Base-by-base conservation (phyloP, 2,329 filamentous ascomycete species). In the Rhynchosporium agropyri region DNA sequence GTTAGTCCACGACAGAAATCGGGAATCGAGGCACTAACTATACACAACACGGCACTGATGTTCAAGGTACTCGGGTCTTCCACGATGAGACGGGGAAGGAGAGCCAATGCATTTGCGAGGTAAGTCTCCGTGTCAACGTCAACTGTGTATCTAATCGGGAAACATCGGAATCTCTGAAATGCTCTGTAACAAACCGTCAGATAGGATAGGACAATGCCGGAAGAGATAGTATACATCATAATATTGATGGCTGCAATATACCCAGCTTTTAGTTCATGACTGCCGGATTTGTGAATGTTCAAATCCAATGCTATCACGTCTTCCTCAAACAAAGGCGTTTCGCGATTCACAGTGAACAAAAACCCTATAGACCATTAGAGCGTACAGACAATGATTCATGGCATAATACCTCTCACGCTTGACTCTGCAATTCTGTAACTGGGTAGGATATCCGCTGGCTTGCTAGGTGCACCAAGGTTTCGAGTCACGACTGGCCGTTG, bases 161-260 rank as follows among this genome's bases (percentile, higher is more conserved):
- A 57, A 26, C 54, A 57, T 46, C 29, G 38, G 20, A 45, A 46
- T 13, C 13, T 57, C 26, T 57, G 40, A n/a, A 57, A 57, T 12
- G 54, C 54, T 45, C 38, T 57, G 40, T 28, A 12, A 54, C 12
- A 29, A 6, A n/a, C 43, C 28, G 36, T 54, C 20, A 54, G 51
- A 40, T 28, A 7, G 8, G 9, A 3, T 4, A 12, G 1, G 0
- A 6, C n/a, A 28, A 20, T 5, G 4, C 7, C 33, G 20, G n/a
- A 20, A 7, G 20, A 15, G n/a, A 42, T 2, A 3, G 3, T 3
- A 26, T 53, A 42, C 51, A 54, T 38, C 8, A 57, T 33, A 26
- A 57, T 26, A 38, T 57, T 57, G 40, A 57, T 36, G 9, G 54
- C 54, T 26, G 54, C 54, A n/a, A 57, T 57, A 26, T 57, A 57